A percentile compares a stretch with the other conserved stretches of the same genome.
Evolutionary conservation across 202 grass and related monocot species (phyloP).

Genomic region (Setaria viridis): DNA sequence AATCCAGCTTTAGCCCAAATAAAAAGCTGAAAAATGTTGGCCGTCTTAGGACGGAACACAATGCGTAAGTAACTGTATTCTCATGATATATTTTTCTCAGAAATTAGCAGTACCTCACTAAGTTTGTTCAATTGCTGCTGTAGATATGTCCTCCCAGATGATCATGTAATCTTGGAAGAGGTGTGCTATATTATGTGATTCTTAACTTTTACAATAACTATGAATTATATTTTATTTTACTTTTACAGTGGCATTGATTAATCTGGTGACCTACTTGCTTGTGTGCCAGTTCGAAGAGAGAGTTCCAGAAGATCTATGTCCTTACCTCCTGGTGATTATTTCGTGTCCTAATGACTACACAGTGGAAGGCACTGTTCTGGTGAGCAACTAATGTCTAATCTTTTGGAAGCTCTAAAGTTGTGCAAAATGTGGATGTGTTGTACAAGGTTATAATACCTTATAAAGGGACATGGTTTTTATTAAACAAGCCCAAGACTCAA

Average conservation of each 20-base stretch:
- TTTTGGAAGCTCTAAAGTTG: conserved; percentile 18
- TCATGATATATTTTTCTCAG: conserved; percentile 36
- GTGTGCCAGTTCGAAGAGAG: conserved; percentile 62
- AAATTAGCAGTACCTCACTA: conserved; percentile 36
- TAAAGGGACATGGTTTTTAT: conserved; percentile 10
- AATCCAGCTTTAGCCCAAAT: neutral
- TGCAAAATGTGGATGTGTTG: conserved; percentile 19
- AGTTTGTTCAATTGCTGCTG: conserved; percentile 43
- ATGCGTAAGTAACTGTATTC: conserved; percentile 49
- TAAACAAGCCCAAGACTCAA: neutral
- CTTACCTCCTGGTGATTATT: conserved; percentile 72
- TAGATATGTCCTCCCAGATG: conserved; percentile 84
- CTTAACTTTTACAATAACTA: conserved; percentile 1
- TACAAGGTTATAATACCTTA: conserved; percentile 1
- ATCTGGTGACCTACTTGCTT: conserved; percentile 29
- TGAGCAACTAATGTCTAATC: conserved; percentile 36
- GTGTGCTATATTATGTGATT: conserved; percentile 53
- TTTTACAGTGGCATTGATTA: conserved; percentile 10
- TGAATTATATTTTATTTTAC: conserved; percentile 22
- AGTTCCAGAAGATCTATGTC: conserved; percentile 64
- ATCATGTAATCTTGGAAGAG: conserved; percentile 64
- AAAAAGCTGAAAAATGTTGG: conserved; percentile 48
- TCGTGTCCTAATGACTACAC: conserved; percentile 30
- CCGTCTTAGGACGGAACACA: conserved; percentile 58
- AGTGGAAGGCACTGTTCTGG: conserved; percentile 57